Evolutionary conservation across 148 eudicot genomes (phyloP).

Genomic region (Agrostemma githago): DNA sequence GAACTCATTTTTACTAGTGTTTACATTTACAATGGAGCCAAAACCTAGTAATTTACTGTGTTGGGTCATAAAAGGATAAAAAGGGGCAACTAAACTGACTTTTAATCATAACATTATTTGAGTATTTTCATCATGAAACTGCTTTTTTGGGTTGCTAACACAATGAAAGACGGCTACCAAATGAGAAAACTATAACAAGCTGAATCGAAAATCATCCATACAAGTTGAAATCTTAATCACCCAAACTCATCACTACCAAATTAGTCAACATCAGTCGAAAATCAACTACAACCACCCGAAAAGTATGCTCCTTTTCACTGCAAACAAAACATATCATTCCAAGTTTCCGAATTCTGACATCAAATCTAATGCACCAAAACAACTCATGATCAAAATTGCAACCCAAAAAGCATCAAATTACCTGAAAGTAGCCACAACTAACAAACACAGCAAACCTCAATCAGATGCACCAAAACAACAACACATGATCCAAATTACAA

Average conservation of each 20-base stretch:
- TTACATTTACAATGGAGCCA: not conserved
- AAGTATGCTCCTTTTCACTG: not conserved
- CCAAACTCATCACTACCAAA: not conserved
- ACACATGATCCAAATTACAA: not conserved
- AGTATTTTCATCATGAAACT: not conserved
- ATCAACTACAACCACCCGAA: slow-evolving; percentile 8
- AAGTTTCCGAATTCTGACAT: not conserved
- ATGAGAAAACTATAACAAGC: not conserved
- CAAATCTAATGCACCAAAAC: not conserved
- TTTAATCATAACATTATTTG: not conserved
- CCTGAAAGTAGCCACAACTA: not conserved
- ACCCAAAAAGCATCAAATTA: not conserved
- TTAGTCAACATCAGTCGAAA: slow-evolving; percentile 14
- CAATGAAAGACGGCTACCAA: not conserved
- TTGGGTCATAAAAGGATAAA: not conserved
- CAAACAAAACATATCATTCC: slow-evolving; percentile 7
- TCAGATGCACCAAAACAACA: not conserved
- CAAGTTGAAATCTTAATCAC: not conserved
- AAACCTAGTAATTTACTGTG: not conserved
- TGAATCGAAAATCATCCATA: not conserved
- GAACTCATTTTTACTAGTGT: not conserved
- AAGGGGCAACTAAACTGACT: not conserved
- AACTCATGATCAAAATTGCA: not conserved
- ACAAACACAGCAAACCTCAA: not conserved
- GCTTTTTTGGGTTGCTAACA: not conserved